phyloP scores from a whole-genome alignment of 306 rosid species.

The Elaeagnus macrophylla region DNA sequence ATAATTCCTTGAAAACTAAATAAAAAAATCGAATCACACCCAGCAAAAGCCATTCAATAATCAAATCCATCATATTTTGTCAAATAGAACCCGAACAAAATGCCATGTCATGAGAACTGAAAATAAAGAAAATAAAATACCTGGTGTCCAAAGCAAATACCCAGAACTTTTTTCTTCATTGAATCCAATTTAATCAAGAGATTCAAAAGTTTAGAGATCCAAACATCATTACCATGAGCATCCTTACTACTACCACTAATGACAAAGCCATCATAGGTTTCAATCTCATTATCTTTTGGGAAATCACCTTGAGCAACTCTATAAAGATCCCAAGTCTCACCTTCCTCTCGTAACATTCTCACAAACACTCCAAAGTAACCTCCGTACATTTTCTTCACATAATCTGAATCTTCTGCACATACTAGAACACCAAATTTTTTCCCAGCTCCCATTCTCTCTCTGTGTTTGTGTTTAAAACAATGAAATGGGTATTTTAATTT shows the following conservation, averaged over 20 bases:
- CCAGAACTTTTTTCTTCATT: conserved; percentile 57
- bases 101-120: background rate
- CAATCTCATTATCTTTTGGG: conserved; percentile 35
- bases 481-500: background rate
- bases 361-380: conserved; percentile 69
- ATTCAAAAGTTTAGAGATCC: conserved; percentile 54
- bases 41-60: too few relatives aligned
- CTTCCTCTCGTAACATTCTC: conserved; percentile 64
- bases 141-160: conserved; percentile 92
- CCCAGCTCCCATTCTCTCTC: conserved; percentile 14
- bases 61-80: too few relatives aligned
- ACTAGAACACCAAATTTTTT: conserved; percentile 47
- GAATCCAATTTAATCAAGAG: conserved; percentile 40
- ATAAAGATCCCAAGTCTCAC: conserved; percentile 63
- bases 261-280: conserved; percentile 53
- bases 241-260: conserved; percentile 81
- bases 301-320: conserved; percentile 49
- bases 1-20: too few relatives aligned
- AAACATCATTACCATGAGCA: conserved; percentile 64
- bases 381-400: conserved; percentile 56
- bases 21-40: too few relatives aligned
- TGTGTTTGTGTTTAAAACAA: background rate
- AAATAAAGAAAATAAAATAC: conserved; percentile 11
- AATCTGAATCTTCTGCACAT: conserved; percentile 89
- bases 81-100: too few relatives aligned